Percentiles rank a stretch among this genome's conserved stretches.
phyloP scores from a whole-genome alignment of 1,284 basidiomycete species.

The Moesziomyces globuligerus region DNA sequence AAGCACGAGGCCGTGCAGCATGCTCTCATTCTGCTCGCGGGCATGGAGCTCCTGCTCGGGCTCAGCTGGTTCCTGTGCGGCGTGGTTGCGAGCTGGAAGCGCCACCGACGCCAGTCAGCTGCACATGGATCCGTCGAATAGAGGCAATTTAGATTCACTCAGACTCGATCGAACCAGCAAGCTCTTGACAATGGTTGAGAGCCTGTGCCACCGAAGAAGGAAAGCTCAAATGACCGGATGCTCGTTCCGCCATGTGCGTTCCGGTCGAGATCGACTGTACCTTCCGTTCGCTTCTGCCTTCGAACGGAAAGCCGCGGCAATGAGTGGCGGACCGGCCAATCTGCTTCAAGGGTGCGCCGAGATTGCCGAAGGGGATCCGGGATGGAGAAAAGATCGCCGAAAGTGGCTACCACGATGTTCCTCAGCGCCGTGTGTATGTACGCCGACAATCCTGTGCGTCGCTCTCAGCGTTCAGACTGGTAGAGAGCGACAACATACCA shows the following conservation, averaged over 20 bases:
- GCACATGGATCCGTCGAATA: neutral
- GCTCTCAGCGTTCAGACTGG: too few relatives aligned
- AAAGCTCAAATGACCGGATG: too few relatives aligned
- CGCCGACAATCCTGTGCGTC: too few relatives aligned
- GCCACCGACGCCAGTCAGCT: neutral
- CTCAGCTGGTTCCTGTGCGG: conserved; percentile 26
- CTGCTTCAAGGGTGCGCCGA: too few relatives aligned
- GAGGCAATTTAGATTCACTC: neutral
- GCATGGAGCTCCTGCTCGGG: conserved; percentile 19
- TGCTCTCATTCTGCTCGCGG: conserved; percentile 23
- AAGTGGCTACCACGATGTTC: neutral
- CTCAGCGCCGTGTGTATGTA: too few relatives aligned
- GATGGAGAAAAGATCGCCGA: neutral
- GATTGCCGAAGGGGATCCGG: neutral
- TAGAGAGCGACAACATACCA: too few relatives aligned
- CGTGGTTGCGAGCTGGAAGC: conserved; percentile 12
- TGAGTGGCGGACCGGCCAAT: neutral
- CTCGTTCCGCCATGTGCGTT: too few relatives aligned
- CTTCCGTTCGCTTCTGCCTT: too few relatives aligned
- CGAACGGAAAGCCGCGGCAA: neutral
- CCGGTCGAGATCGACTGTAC: too few relatives aligned
- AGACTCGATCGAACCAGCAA: too few relatives aligned
- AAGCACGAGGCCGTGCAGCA: conserved; percentile 31
- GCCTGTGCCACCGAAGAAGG: too few relatives aligned
- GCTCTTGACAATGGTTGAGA: too few relatives aligned